These are phyloP conservation scores for Pochonia chlamydosporia DNA, from an alignment of 2,329 filamentous ascomycete species.

Conservation along the genomic window DNA sequence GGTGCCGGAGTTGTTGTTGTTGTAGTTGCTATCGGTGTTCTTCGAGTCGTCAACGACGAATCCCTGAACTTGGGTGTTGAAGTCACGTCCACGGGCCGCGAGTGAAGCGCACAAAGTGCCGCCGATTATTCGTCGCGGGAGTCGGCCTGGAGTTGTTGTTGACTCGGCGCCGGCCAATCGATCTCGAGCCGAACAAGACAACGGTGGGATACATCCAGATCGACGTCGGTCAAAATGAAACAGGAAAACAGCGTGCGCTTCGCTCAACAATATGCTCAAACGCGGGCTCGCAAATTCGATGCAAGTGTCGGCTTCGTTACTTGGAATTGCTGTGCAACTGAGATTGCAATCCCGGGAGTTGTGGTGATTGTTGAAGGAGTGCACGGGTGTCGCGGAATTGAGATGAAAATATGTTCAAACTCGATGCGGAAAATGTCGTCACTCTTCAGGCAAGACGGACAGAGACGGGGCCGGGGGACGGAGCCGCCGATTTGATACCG, in stretches of 20 bases:
- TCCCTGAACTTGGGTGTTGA: background rate
- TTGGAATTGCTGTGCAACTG: background rate
- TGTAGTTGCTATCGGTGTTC: background rate
- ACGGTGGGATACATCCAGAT: conserved; percentile 11
- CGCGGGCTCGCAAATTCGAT: background rate
- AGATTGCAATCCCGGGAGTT: background rate
- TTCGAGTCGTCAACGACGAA: background rate
- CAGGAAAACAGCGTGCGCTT: background rate
- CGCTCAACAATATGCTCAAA: background rate
- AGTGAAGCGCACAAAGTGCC: background rate
- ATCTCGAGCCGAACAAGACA: conserved; percentile 8
- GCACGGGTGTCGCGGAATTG: background rate
- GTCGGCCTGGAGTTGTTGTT: conserved; percentile 1
- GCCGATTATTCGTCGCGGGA: conserved; percentile 2
- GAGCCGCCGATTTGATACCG: background rate
- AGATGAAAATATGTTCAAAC: too few relatives aligned
- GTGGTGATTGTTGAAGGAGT: background rate
- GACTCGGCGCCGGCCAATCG: conserved; percentile 10
- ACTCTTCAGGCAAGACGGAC: background rate
- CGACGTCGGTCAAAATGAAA: background rate
- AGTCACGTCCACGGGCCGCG: conserved; percentile 6
- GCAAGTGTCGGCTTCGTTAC: background rate
- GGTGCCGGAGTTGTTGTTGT: too few relatives aligned
- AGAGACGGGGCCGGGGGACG: background rate
- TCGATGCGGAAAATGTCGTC: background rate